Conservation (phyloP, 106 monocot species). For the Hemerocallis citrina region DNA sequence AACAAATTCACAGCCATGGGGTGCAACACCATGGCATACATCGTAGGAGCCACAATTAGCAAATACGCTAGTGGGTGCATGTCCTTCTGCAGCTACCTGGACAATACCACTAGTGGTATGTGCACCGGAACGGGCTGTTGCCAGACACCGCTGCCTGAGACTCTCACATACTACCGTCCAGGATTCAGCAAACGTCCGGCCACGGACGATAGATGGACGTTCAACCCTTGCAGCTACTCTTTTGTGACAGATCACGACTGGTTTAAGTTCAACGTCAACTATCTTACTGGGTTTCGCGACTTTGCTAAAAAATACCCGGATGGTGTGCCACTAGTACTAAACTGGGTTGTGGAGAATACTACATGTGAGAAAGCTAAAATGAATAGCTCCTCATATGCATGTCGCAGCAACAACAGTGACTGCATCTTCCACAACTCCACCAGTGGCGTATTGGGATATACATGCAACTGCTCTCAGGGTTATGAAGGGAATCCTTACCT, state of each 20-base stretch:
- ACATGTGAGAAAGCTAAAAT: slow-evolving; percentile 5
- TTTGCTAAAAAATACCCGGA: neutral
- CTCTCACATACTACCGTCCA: neutral
- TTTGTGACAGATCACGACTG: slow-evolving; percentile 8
- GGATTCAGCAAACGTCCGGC: neutral
- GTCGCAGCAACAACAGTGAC: neutral
- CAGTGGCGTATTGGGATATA: neutral
- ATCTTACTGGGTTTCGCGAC: neutral
- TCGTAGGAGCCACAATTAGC: neutral
- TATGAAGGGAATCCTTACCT: slow-evolving; percentile 39
- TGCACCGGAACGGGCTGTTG: slow-evolving; percentile 55
- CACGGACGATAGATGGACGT: neutral
- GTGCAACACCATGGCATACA: slow-evolving; percentile 40
- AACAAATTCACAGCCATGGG: slow-evolving; percentile 52
- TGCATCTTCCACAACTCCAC: slow-evolving; percentile 2
- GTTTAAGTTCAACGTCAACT: slow-evolving; percentile 17
- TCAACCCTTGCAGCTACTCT: slow-evolving; percentile 32
- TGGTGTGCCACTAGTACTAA: slow-evolving; percentile 10
- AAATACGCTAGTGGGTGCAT: slow-evolving; percentile 29
- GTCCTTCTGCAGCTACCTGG: slow-evolving; percentile 15
- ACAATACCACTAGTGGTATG: slow-evolving; percentile 8
- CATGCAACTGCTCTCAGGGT: slow-evolving; percentile 19
- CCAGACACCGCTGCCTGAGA: slow-evolving; percentile 32
- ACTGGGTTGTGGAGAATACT: slow-evolving; percentile 21
- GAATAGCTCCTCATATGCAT: neutral